Conservation (phyloP, 345 rosid genomes). For the Xanthoceras sorbifolium region DNA sequence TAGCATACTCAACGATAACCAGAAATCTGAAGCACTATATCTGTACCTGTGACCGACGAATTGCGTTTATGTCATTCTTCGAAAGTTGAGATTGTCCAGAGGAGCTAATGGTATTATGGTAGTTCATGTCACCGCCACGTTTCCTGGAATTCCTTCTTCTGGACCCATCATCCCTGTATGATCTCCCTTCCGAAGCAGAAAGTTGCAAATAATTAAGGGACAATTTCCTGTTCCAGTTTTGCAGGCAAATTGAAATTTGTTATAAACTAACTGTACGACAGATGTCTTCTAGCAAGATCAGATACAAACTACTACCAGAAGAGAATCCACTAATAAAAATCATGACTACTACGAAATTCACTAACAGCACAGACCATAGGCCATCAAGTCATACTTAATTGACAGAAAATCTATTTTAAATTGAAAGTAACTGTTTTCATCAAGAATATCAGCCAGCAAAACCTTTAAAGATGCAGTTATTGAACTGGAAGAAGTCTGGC, state of each 20-base stretch:
- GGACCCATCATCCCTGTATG: constrained; percentile 52
- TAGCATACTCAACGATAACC: neutral
- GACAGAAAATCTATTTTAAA: neutral
- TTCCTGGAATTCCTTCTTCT: constrained; percentile 71
- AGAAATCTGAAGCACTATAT: constrained; percentile 15
- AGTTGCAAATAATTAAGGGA: constrained; percentile 77
- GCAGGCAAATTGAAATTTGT: constrained; percentile 19
- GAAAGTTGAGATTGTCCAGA: constrained; percentile 64
- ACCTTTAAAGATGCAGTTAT: neutral
- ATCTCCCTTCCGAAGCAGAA: constrained; percentile 57
- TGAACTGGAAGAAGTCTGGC: neutral
- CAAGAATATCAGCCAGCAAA: neutral
- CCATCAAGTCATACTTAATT: neutral
- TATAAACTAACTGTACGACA: constrained; percentile 10
- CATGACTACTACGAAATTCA: constrained; percentile 4
- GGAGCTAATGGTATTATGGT: constrained; percentile 30
- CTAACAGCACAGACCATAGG: neutral
- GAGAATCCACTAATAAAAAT: neutral
- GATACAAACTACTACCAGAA: constrained; percentile 11
- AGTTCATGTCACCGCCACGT: constrained; percentile 44
- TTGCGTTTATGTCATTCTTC: constrained; percentile 72
- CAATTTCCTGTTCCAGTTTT: constrained; percentile 67
- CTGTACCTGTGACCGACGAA: constrained; percentile 80
- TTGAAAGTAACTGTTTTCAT: neutral
- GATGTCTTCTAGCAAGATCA: neutral